Evolutionary conservation across 2,329 filamentous ascomycete species (phyloP), one percentile per base, ranked within the genome.

Genomic region (Epichloe aotearoae): DNA sequence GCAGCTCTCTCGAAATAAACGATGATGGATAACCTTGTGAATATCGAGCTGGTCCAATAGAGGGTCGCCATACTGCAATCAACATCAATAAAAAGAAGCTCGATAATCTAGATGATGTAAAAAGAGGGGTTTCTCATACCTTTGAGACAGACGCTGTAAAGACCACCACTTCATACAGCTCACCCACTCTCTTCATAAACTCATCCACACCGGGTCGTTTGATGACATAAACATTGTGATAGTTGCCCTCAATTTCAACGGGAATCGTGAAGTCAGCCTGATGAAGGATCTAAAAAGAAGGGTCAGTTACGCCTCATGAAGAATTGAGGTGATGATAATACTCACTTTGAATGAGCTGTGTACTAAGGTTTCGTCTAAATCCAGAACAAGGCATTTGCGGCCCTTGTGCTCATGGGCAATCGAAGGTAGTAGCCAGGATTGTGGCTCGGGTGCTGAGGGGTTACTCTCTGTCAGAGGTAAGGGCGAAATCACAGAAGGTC

Each of bases 211-310:
- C 93, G n/a, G 93, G 93, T 61, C 93, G 82, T 73, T 98, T 98
- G 67, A 98, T 98, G 57, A 98, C 93, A 65, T 98, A 98, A 50
- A 98, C 94, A 62, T 98, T 98, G 71, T 98, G 93, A 65, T 94
- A 97, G 67, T 95, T 94, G 51, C 93, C 93, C 72, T 98, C 93
- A 56, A 98, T 98, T 64, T 98, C 93, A 33, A 98, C 93, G 0
- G 93, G 93, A 64, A 98, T 97, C 5, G 93, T 98, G 65, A 98
- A 97, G 69, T 98, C 93, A 52, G 93, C 93, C 74, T 97, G 91
- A 63, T 97, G 90, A 44, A 98, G 77, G 58, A 97, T 93, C 90
- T 97, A 11, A 30, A 23, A 55, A 52, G 60, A 20, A 11, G 53
- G 8, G 26, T 36, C 14, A 47, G 57, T 42, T 8, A 56, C 55